phyloP scores from a whole-genome alignment of 306 rosid genomes.

The Citrullus mucosospermus region DNA sequence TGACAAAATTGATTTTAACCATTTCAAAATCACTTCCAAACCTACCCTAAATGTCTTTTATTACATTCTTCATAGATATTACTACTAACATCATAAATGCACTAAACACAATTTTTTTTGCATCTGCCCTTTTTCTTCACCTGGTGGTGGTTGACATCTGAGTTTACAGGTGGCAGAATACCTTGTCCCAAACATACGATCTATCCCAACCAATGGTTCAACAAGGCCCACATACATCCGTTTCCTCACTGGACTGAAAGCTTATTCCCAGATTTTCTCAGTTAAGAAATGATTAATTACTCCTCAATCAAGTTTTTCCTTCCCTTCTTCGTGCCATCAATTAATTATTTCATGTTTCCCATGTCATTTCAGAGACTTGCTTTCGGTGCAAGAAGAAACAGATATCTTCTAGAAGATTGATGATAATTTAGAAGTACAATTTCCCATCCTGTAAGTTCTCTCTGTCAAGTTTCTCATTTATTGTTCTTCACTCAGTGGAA shows the following conservation, averaged over 20 bases:
- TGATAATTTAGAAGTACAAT: background rate
- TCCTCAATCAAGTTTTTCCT: background rate
- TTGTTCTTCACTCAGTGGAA: background rate
- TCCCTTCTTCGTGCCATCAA: background rate
- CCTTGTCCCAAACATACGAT: constrained; percentile 78
- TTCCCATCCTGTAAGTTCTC: background rate
- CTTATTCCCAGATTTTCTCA: constrained; percentile 84
- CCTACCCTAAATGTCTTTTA: background rate
- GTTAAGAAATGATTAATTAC: constrained; percentile 35
- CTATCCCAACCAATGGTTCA: constrained; percentile 47
- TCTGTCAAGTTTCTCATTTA: background rate
- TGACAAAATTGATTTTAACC: too few species aligned
- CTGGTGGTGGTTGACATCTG: constrained; percentile 1
- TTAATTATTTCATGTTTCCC: constrained; percentile 3
- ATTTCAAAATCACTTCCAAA: too few species aligned
- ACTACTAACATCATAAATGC: background rate
- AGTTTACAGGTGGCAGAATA: constrained; percentile 66
- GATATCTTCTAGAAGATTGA: constrained; percentile 67
- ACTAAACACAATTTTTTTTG: background rate
- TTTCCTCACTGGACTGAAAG: constrained; percentile 86
- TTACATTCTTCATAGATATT: background rate
- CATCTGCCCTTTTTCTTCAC: background rate
- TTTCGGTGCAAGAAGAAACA: constrained; percentile 94
- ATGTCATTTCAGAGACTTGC: constrained; percentile 55
- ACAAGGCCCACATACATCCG: constrained; percentile 74